A percentile compares a stretch with the other conserved stretches of the same genome.
phyloP scores from a whole-genome alignment of 805 yeast species.

The Ogataea philodendri region DNA sequence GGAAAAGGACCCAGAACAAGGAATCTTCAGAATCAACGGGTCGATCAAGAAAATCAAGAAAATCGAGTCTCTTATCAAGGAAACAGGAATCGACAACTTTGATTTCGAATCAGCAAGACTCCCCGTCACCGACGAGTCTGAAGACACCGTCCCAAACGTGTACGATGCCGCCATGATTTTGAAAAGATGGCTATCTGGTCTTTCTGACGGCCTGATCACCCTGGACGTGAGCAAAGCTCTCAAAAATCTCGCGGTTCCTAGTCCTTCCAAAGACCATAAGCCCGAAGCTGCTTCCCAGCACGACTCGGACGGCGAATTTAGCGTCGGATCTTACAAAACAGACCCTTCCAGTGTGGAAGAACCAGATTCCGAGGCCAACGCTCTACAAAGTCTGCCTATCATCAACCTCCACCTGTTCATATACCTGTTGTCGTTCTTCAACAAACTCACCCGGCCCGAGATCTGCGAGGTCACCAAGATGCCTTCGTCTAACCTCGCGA shows the following conservation, averaged over 20 bases:
- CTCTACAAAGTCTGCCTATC: slow-evolving; percentile 25
- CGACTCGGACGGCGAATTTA: slow-evolving; percentile 14
- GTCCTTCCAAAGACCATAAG: not conserved
- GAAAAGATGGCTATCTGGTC: slow-evolving; percentile 36
- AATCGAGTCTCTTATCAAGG: slow-evolving; percentile 29
- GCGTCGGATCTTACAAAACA: slow-evolving; percentile 13
- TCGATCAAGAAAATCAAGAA: slow-evolving; percentile 33
- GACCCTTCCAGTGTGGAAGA: slow-evolving; percentile 5
- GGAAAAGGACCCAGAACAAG: slow-evolving; percentile 29
- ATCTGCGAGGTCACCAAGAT: slow-evolving; percentile 34
- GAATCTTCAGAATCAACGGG: slow-evolving; percentile 39
- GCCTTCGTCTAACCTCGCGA: slow-evolving; percentile 37
- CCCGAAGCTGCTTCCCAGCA: slow-evolving; percentile 8
- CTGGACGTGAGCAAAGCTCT: slow-evolving; percentile 22
- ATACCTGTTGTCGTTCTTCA: slow-evolving; percentile 31
- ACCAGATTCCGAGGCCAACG: slow-evolving; percentile 1
- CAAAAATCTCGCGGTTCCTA: slow-evolving; percentile 11
- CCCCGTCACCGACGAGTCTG: slow-evolving; percentile 17
- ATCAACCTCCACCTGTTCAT: slow-evolving; percentile 33
- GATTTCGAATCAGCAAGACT: slow-evolving; percentile 18
- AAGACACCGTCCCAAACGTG: slow-evolving; percentile 22
- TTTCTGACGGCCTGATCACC: slow-evolving; percentile 33
- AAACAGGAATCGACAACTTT: slow-evolving; percentile 22
- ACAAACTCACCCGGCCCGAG: slow-evolving; percentile 23
- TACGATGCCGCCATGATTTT: slow-evolving; percentile 38